Percentiles rank a stretch among this genome's conserved stretches.
These are phyloP conservation scores for Pseudogymnoascus verrucosus DNA, from an alignment of 2,329 filamentous ascomycete genomes.

Conservation along the genomic window DNA sequence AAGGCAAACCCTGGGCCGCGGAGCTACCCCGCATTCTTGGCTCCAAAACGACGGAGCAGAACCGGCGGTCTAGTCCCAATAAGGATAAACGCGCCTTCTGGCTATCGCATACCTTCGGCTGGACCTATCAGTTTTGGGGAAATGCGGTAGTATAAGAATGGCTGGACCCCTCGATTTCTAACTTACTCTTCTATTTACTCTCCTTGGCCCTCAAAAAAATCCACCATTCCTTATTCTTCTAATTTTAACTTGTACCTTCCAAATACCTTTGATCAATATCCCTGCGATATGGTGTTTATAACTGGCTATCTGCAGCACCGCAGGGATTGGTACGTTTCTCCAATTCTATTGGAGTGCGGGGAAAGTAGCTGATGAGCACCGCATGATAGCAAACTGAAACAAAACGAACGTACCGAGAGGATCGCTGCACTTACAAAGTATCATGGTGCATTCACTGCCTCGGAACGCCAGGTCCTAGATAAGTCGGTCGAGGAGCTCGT, in stretches of 20 bases:
- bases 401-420: conserved; percentile 62
- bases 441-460: conserved; percentile 52
- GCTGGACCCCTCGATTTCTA: neutral
- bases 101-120: neutral
- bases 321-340: conserved; percentile 24
- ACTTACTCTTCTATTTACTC: neutral
- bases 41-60: neutral
- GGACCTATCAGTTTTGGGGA: conserved; percentile 2
- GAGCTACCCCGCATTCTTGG: conserved; percentile 1
- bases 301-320: conserved; percentile 28
- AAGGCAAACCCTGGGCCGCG: neutral
- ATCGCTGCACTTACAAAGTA: conserved; percentile 62
- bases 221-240: neutral
- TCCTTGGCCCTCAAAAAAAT: neutral
- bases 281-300: conserved; percentile 26
- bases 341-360: neutral
- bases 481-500: conserved; percentile 74
- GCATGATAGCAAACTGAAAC: conserved; percentile 61
- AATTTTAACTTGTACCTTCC: neutral
- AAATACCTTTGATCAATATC: neutral
- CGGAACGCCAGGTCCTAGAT: conserved; percentile 60
- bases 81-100: neutral
- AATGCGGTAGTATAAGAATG: neutral
- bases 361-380: neutral
- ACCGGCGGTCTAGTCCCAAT: neutral